A percentile compares a stretch with the other conserved stretches of the same genome.
phyloP scores from a whole-genome alignment of 208 protist species.

The Leishmania mexicana region DNA sequence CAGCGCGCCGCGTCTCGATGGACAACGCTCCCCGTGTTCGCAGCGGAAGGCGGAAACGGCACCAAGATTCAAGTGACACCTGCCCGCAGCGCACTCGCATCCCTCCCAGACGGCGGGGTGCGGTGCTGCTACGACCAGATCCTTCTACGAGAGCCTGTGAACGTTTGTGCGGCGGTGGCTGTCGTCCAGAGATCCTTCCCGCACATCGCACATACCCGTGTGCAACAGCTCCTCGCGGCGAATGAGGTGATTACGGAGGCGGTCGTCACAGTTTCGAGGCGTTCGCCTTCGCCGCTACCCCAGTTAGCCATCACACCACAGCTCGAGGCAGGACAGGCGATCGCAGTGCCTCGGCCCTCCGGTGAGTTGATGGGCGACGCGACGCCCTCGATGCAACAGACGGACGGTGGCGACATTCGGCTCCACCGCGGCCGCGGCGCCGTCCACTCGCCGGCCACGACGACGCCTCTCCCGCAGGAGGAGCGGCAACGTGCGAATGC shows the following conservation, averaged over 20 bases:
- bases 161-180: constrained; percentile 37
- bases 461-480: constrained; percentile 23
- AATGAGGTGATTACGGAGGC: constrained; percentile 57
- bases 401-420: not conserved
- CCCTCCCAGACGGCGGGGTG: not conserved
- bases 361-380: not conserved
- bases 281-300: not conserved
- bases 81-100: not conserved
- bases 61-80: not conserved
- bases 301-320: too few relatives aligned
- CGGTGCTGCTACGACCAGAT: constrained; percentile 49
- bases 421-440: not conserved
- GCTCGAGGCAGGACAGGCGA: not conserved
- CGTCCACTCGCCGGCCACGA: not conserved
- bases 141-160: constrained; percentile 67
- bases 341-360: not conserved
- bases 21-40: not conserved
- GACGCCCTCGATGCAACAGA: not conserved
- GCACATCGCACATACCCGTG: constrained; percentile 42
- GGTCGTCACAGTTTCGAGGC: not conserved
- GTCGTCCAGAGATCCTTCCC: constrained; percentile 65
- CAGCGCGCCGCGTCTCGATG: constrained; percentile 3
- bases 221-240: constrained; percentile 57
- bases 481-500: constrained; percentile 41
- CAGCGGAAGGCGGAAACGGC: not conserved